Conservation (phyloP, 2,329 filamentous ascomycete genomes). For the Monosporascus sp. region DNA sequence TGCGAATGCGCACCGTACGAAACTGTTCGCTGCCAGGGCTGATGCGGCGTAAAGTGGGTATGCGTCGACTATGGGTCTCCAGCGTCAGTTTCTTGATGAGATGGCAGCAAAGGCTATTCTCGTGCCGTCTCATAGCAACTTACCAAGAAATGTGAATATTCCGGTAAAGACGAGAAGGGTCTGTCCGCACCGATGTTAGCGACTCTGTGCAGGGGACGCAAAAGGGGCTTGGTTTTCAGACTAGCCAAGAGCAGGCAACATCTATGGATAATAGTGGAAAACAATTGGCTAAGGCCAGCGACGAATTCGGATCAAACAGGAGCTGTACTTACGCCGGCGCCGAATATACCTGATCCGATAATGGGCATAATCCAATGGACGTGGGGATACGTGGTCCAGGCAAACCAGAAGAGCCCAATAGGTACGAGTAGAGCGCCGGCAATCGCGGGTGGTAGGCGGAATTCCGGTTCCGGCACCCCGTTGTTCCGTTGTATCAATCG, state of each 20-base stretch:
- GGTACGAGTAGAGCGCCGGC: slow-evolving; percentile 73
- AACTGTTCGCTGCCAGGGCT: slow-evolving; percentile 79
- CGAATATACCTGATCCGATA: slow-evolving; percentile 68
- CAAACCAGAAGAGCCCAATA: slow-evolving; percentile 81
- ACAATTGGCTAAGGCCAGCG: too few species aligned
- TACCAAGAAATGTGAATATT: slow-evolving; percentile 82
- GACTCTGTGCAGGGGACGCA: too few species aligned
- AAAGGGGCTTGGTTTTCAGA: too few species aligned
- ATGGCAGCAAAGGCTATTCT: background rate
- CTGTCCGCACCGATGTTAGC: slow-evolving; percentile 33
- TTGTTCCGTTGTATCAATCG: slow-evolving; percentile 48
- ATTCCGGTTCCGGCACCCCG: slow-evolving; percentile 75
- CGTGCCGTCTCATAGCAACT: slow-evolving; percentile 22
- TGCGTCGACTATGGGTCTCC: slow-evolving; percentile 55
- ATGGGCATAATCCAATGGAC: slow-evolving; percentile 76
- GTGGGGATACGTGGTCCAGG: slow-evolving; percentile 71
- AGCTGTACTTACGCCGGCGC: slow-evolving; percentile 53
- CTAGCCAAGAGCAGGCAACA: too few species aligned
- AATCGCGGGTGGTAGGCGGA: slow-evolving; percentile 72
- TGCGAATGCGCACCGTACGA: slow-evolving; percentile 73
- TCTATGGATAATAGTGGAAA: too few species aligned
- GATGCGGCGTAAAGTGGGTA: slow-evolving; percentile 72
- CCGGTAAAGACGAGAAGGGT: slow-evolving; percentile 76
- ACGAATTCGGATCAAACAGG: too few species aligned
- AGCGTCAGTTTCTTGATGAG: slow-evolving; percentile 3